These are phyloP conservation scores for Teratosphaeria nubilosa DNA, from an alignment of 2,329 filamentous ascomycete species.

Conservation along the genomic window DNA sequence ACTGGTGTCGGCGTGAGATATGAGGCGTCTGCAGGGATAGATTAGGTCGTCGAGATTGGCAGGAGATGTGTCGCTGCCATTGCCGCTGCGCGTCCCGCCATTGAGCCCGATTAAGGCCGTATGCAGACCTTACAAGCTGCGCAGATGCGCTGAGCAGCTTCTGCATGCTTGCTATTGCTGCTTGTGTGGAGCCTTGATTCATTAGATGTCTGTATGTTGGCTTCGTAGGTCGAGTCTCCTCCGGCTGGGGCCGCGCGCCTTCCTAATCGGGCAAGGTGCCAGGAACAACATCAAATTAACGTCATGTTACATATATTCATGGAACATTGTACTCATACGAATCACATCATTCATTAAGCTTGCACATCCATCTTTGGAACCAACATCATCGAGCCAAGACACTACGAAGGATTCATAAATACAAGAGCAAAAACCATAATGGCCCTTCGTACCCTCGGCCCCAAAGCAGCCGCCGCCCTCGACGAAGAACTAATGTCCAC, in stretches of 20 bases:
- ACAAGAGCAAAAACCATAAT: slow-evolving; percentile 3
- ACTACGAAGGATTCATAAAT: neutral
- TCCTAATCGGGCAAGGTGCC: neutral
- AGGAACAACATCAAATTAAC: neutral
- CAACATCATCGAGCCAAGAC: neutral
- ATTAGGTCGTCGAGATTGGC: neutral
- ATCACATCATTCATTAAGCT: neutral
- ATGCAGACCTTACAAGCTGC: neutral
- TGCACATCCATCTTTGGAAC: neutral
- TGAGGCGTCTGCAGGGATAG: neutral
- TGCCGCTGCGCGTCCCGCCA: slow-evolving; percentile 2
- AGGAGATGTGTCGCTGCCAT: neutral
- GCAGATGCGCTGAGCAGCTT: slow-evolving; percentile 11
- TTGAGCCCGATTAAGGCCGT: slow-evolving; percentile 1
- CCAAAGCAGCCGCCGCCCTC: slow-evolving; percentile 77
- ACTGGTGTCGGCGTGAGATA: neutral
- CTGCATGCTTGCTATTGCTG: slow-evolving; percentile 14
- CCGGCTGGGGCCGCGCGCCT: neutral
- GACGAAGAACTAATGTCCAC: slow-evolving; percentile 91
- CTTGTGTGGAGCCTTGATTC: neutral
- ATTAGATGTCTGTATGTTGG: neutral
- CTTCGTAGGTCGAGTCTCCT: neutral
- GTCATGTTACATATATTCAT: neutral
- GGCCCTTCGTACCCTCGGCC: slow-evolving; percentile 54
- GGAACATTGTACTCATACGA: neutral